A percentile compares a stretch with the other conserved stretches of the same genome.
These are phyloP conservation scores for Simplicillium aogashimaense DNA, from an alignment of 2,329 filamentous ascomycete species.

Conservation along the genomic window DNA sequence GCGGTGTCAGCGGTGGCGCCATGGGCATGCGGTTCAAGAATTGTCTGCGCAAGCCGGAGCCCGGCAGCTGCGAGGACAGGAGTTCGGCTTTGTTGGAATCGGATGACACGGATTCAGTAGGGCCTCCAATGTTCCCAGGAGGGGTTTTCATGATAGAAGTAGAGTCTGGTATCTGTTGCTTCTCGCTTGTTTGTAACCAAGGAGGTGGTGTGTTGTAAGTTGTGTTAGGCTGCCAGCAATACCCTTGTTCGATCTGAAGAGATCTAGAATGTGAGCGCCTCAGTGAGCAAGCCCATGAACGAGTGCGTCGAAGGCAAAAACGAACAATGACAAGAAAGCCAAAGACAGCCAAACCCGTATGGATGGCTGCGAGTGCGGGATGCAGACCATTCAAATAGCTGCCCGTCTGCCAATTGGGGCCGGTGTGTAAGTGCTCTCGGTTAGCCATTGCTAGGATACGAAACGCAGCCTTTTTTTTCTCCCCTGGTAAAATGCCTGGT, in stretches of 20 bases:
- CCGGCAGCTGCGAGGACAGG: no score
- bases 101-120: no score
- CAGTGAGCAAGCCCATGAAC: background rate
- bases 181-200: no score
- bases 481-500: background rate
- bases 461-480: background rate
- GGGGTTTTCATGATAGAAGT: no score
- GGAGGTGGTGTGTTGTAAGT: no score
- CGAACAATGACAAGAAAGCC: conserved; percentile 5
- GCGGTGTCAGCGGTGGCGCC: conserved; percentile 39
- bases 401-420: background rate
- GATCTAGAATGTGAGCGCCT: no score
- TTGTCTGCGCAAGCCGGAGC: conserved; percentile 8
- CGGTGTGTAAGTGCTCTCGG: conserved; percentile 2
- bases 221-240: conserved; percentile 14
- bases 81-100: no score
- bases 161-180: no score
- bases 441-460: background rate
- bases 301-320: background rate
- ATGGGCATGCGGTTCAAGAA: conserved; percentile 29
- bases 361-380: conserved; percentile 3
- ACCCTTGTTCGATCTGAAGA: no score
- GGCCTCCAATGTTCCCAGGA: no score
- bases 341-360: conserved; percentile 5
- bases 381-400: conserved; percentile 4